Base-by-base conservation (phyloP, 306 rosid species). In the Castanea sativa region DNA sequence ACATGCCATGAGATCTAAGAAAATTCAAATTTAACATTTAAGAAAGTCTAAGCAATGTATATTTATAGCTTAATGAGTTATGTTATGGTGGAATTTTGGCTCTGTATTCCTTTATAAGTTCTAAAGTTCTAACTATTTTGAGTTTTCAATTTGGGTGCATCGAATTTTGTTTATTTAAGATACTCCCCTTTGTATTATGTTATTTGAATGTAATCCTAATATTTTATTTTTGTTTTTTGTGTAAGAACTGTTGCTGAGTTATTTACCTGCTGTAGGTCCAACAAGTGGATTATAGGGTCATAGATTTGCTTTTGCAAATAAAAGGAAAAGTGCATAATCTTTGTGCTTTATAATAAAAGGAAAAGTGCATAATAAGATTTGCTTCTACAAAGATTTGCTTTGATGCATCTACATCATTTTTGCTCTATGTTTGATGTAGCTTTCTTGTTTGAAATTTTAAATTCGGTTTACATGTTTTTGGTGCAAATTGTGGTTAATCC, bases 221-320 rank as follows among this genome's bases (percentile, higher is more conserved):
- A 2, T 65, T 65, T 33, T 32, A 3, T 43, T 43, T 43, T 33
- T 32, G n/a, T 19, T 16, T 65, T 18, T 2, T 18, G 1, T 2
- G 16, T 61, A 32, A 57, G 59, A 33, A 29, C 41, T 71, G 35
- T 13, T 75, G 1, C 32, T 35, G 5, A 61, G 38, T 38, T 10
- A 2, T 53, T 71, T 76, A 72, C 12, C 74, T 76, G 32, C 55
- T 87, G 83, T 82, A 94, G 95, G 91, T 90, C 29, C 71, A 90
- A 78, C 70, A 84, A 60, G 92, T 88, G 55, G 93, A 94, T 32
- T 97, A 94, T 59, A 89, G 25, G 79, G 97, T 87, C 75, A 91
- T 89, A 78, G 81, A 82, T 74, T 77, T 80, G 59, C 99, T 94
- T 84, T 82, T 90, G 11, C 86, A 77, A 79, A 87, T 91, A 76